Evolutionary conservation across 495 filamentous ascomycete species (phyloP).

Genomic region (Talaromyces proteolyticus): DNA sequence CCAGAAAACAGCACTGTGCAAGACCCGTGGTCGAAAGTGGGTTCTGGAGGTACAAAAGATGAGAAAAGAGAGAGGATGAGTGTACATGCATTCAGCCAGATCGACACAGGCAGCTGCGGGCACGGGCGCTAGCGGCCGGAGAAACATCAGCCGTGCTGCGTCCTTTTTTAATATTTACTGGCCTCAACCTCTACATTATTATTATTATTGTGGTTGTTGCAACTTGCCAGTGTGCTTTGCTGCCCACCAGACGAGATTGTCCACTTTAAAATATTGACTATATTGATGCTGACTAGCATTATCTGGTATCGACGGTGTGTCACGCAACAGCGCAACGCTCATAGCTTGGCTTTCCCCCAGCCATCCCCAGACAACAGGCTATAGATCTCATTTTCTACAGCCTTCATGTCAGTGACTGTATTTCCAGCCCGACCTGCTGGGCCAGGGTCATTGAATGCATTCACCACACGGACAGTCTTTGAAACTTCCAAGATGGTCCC

Average conservation of each 20-base stretch:
- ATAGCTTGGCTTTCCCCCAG: slow-evolving; percentile 29
- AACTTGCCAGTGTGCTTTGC: no score
- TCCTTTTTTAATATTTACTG: no score
- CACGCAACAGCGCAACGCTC: no score
- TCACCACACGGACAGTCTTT: slow-evolving; percentile 48
- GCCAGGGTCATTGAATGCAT: slow-evolving; percentile 51
- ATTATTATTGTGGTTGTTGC: no score
- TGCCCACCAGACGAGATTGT: no score
- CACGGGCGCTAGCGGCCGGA: neutral
- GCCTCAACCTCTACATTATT: no score
- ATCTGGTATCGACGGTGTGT: no score
- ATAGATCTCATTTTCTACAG: slow-evolving; percentile 39
- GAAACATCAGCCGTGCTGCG: no score
- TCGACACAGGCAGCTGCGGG: neutral
- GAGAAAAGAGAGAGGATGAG: neutral
- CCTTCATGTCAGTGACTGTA: slow-evolving; percentile 34
- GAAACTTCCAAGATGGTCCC: slow-evolving; percentile 57
- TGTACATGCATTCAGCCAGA: neutral
- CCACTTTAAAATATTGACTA: no score
- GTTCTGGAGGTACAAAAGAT: neutral
- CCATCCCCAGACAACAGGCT: slow-evolving; percentile 31
- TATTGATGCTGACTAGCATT: no score
- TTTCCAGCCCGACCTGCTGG: slow-evolving; percentile 40
- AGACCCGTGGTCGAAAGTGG: neutral
- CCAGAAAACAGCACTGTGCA: neutral